Base-by-base conservation (phyloP, 345 rosid genomes). In the Eucalyptus brandiana region DNA sequence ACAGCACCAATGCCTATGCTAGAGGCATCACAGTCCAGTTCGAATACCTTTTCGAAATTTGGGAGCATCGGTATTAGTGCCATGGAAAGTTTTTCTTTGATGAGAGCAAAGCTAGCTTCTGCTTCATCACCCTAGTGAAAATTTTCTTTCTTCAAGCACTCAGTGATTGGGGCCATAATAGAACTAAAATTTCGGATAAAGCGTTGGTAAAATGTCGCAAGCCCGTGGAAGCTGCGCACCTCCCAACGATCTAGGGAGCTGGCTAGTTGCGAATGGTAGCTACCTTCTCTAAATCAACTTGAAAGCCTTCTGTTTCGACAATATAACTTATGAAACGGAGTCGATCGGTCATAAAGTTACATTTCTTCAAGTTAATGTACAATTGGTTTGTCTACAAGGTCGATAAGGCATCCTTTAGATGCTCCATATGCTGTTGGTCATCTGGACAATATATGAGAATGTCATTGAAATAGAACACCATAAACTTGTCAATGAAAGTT, bases 391-490 rank as follows among this genome's bases (percentile, higher is more conserved):
- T 80, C 8, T 26, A 9, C 17, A 80, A 80, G 24, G n/a, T 44
- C 1, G 2, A 19, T 37, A 80, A 45, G 49, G 21, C 4, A 3
- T 80, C 48, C 16, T 8, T 37, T 45, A 80, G 18, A 40, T 80
- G 86, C 86, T 80, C n/a, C 44, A 40, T 45, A 37, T 80, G 86
- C 0, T 80, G 7, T 26, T 9, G 12, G 4, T 37, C 28, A 80
- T 40, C 28, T 37, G 3, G 58, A 86, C 65, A n/a, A 50, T 86
- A n/a, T 16, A 86, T 51, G 26, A 86, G 44, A 28, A 90, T 90
- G 32, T 88, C 88, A 50, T 90, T 53, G 37, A 90, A 90, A 60
- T 80, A 88, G 7, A 87, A 83, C 32, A 88, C 86, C 16, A 90
- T n/a, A 40, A 87, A 88, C 50, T 58, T 15, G 6, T 24, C 67